Base-by-base conservation (phyloP, 495 filamentous ascomycete species). In the Penicillium canescens region DNA sequence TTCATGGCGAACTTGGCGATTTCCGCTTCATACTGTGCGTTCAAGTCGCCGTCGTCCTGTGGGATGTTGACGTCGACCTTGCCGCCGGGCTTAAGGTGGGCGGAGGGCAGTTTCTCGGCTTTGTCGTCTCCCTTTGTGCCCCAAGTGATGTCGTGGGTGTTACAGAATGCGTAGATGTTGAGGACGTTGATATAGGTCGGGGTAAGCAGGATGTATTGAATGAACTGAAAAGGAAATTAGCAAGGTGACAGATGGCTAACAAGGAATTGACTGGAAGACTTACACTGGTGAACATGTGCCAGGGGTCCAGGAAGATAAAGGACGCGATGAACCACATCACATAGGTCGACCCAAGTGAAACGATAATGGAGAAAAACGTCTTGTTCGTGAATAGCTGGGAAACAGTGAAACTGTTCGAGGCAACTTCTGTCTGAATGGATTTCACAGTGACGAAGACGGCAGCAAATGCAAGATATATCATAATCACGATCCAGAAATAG, bases 131-230 rank as follows among this genome's bases (percentile, higher is more conserved):
- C 92, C 68, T 96, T 97, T 12, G 92, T 97, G 66, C 92, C 92
- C 92, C 92, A 97, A 10, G 91, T 94, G 51, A 97, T 92, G 59
- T 97, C 92, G 78, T 97, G 92, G 20, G 92, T 96, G 69, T 97
- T 97, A 70, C 92, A 97, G 78, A 97, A 97, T 56, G 92, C 92
- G 71, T 97, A 97, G 57, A 97, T 91, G 76, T 97, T 96, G 60
- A 97, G 84, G 49, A 96, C 90, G 70, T 96, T 96, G 78, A 95
- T 92, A 74, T 96, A 97, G 11, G 91, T 95, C 0, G 92, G 92
- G 0, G 92, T 96, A 43, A 99, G 82, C 35, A 98, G 84, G 52
- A 99, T 85, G 69, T 99, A 99, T 83, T 99, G 95, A 42, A 97
- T 75, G 72, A 97, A 92, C 80, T 83, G 34, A 26, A 31, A 26